phyloP scores from a whole-genome alignment of 2,329 filamentous ascomycete species.

The Colletotrichum salicis region DNA sequence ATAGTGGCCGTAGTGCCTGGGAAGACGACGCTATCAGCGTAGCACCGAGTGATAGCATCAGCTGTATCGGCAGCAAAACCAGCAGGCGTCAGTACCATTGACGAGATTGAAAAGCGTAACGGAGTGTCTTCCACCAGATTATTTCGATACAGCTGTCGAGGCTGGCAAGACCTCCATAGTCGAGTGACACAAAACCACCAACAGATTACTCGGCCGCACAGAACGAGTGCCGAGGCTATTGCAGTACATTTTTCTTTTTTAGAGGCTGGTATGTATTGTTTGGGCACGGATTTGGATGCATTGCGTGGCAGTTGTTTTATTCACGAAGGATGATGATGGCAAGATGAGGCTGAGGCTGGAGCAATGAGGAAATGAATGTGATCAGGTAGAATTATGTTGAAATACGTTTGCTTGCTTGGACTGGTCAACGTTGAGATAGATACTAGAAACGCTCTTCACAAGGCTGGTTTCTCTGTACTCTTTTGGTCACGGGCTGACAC shows the following conservation, averaged over 20 bases:
- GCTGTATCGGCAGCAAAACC: conserved; percentile 63
- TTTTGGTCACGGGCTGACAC: too few relatives aligned
- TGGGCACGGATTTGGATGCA: neutral
- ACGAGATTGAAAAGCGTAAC: conserved; percentile 32
- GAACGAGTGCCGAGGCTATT: neutral
- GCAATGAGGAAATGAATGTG: too few relatives aligned
- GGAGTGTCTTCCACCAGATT: neutral
- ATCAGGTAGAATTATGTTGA: neutral
- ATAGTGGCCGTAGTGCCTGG: conserved; percentile 53
- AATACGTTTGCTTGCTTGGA: neutral
- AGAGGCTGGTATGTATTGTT: neutral
- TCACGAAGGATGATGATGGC: neutral
- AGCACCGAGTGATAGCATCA: conserved; percentile 71
- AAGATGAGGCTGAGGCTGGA: neutral
- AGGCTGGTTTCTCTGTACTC: neutral
- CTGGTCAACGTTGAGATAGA: neutral
- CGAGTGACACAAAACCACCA: neutral
- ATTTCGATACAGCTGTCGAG: neutral
- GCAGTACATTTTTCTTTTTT: neutral
- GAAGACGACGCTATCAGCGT: conserved; percentile 64
- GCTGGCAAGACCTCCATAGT: neutral
- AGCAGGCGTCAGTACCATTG: conserved; percentile 42
- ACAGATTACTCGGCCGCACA: neutral
- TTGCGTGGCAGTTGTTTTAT: neutral
- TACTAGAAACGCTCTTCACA: neutral